These are phyloP conservation scores for Apiospora arundinis DNA, from an alignment of 2,329 filamentous ascomycete species.

Conservation along the genomic window DNA sequence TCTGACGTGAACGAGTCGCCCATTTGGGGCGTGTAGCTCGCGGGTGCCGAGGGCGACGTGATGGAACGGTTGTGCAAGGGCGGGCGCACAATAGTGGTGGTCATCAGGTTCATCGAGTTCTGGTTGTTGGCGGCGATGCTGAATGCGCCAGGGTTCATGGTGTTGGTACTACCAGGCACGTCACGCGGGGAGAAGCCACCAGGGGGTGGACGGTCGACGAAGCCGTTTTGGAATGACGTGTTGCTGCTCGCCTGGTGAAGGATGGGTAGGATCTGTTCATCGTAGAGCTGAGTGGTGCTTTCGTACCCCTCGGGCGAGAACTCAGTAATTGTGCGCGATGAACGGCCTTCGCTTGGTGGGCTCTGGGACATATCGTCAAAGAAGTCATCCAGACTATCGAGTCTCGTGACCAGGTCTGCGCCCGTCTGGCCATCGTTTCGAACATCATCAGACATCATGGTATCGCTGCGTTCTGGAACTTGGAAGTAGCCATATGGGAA, in stretches of 20 bases:
- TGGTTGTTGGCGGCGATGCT: conserved; percentile 33
- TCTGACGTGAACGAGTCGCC: conserved; percentile 70
- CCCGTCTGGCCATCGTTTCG: conserved; percentile 76
- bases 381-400: conserved; percentile 82
- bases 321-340: conserved; percentile 68
- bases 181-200: conserved; percentile 61
- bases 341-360: conserved; percentile 66
- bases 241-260: conserved; percentile 84
- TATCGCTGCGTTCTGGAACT: conserved; percentile 76
- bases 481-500: conserved; percentile 83
- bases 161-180: conserved; percentile 56
- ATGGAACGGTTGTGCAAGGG: conserved; percentile 81
- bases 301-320: conserved; percentile 72
- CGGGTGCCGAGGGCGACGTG: conserved; percentile 75
- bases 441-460: conserved; percentile 89
- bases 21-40: conserved; percentile 60
- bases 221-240: conserved; percentile 86
- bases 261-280: conserved; percentile 91
- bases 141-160: conserved; percentile 69
- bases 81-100: conserved; percentile 56
- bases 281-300: conserved; percentile 82
- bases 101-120: conserved; percentile 35
- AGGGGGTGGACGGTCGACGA: conserved; percentile 69
- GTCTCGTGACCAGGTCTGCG: conserved; percentile 76
- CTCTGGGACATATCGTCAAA: conserved; percentile 72